Evolutionary conservation across 495 filamentous ascomycete genomes (phyloP), one percentile per base, ranked within the genome.

Genomic region (Penicillium maclennaniae): DNA sequence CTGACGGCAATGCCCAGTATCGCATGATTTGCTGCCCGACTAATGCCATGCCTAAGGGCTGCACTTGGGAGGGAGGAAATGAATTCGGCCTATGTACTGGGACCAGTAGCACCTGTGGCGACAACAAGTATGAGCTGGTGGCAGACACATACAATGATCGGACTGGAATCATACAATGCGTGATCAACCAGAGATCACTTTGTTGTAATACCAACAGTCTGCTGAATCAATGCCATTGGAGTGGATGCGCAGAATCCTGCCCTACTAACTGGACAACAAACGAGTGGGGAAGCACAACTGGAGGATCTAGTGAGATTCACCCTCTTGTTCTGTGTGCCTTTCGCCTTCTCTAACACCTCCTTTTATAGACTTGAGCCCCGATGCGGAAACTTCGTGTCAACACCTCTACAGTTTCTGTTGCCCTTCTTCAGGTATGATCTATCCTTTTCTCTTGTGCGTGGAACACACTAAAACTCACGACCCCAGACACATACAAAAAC

Each of bases 1-100:
- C 19, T 14, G 7, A 43, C 25, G 41, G 25, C 26, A 12, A 53
- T 17, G 17, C 49, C 26, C 19, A 52, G 41, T 52, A 45, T 28
- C 19, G 42, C 1, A 1, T 52, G 3, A 52, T 53, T 4, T 46
- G 43, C 23, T 53, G 50, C 17, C 50, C 43, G 0, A 53, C 42
- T 4, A 17, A 53, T 19, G 31, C 42, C 1, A 46, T 46, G 43
- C 43, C 50, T 14, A 25, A 42, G 7, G 25, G 23, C 8, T 46
- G 50, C 21, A 2, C 5, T 3, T 53, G 43, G 50, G 36, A 41
- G 7, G 50, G 42, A 17, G 36, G 6, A 2, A 40, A 6, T 31
- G 36, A 41, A 27, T 6, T 9, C n/a, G 21, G 43, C 0, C 6
- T 20, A 1, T 45, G 20, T n/a, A 27, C 14, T 26, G 36, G 43